Percentiles rank a stretch among this genome's conserved stretches.
These are phyloP conservation scores for Chytriomyces hyalinus DNA, from an alignment of 192 early-diverging fungal genomes.

Conservation along the genomic window DNA sequence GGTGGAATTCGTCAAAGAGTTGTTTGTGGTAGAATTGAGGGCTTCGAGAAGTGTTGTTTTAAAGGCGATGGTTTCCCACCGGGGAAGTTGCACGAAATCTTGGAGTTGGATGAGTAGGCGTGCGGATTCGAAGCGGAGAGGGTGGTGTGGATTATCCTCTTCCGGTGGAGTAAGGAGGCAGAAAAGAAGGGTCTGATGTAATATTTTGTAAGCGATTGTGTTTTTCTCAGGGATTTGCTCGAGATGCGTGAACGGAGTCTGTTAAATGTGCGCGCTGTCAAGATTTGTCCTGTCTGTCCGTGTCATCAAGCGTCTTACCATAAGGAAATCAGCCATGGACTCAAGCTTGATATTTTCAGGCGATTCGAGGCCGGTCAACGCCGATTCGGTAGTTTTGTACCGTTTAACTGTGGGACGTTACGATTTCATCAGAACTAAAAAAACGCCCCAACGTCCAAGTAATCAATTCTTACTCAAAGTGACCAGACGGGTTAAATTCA, in stretches of 20 bases:
- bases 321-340: conserved; percentile 40
- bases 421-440: background rate
- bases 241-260: conserved; percentile 32
- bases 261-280: background rate
- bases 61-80: conserved; percentile 58
- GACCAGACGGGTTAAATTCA: conserved; percentile 8
- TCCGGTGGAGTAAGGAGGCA: conserved; percentile 40
- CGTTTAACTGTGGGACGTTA: conserved; percentile 3
- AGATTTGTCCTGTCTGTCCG: no score
- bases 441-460: background rate
- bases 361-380: background rate
- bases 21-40: background rate
- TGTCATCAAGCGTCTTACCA: background rate
- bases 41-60: conserved; percentile 41
- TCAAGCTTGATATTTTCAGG: conserved; percentile 23
- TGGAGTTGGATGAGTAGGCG: conserved; percentile 43
- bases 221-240: conserved; percentile 16
- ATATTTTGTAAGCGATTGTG: conserved; percentile 27
- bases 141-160: conserved; percentile 2
- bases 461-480: conserved; percentile 13
- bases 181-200: conserved; percentile 42
- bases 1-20: background rate
- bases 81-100: conserved; percentile 34
- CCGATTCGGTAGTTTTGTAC: conserved; percentile 23
- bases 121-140: conserved; percentile 52